Conservation (phyloP, 208 protist genomes). For the Leptomonas seymouri region DNA sequence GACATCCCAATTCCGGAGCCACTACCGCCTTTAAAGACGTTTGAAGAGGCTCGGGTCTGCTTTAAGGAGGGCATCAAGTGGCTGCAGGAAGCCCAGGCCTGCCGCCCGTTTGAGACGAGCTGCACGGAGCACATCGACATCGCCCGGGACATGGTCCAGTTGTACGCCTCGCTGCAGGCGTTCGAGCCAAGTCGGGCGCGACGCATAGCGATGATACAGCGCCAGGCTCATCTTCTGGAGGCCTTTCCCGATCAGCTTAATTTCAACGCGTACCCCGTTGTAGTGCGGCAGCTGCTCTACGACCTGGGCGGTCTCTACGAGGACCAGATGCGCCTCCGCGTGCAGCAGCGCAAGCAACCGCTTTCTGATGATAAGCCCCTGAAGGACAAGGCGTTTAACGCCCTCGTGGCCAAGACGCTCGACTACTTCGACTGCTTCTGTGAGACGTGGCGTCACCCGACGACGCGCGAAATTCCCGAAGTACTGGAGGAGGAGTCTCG, state of each 20-base stretch:
- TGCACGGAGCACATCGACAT: conserved; percentile 90
- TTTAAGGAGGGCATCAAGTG: conserved; percentile 77
- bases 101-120: conserved; percentile 78
- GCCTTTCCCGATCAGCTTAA: conserved; percentile 77
- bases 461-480: conserved; percentile 49
- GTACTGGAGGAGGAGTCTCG: conserved; percentile 72
- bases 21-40: conserved; percentile 53
- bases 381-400: conserved; percentile 72
- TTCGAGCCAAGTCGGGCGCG: conserved; percentile 71
- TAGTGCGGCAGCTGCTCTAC: conserved; percentile 83
- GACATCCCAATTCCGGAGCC: conserved; percentile 38
- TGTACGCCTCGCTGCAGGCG: conserved; percentile 59
- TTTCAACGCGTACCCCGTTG: conserved; percentile 86
- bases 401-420: conserved; percentile 51
- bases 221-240: conserved; percentile 66
- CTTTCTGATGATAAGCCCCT: conserved; percentile 58
- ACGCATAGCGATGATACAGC: conserved; percentile 79
- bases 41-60: conserved; percentile 68
- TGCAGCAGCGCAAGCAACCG: conserved; percentile 57
- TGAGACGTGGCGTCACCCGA: conserved; percentile 74
- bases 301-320: conserved; percentile 82
- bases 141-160: conserved; percentile 61
- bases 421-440: conserved; percentile 76
- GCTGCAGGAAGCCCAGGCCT: conserved; percentile 75
- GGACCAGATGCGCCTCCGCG: conserved; percentile 68